Evolutionary conservation across 352 stramenopile genomes (phyloP).

Genomic region (Phytophthora europaea): DNA sequence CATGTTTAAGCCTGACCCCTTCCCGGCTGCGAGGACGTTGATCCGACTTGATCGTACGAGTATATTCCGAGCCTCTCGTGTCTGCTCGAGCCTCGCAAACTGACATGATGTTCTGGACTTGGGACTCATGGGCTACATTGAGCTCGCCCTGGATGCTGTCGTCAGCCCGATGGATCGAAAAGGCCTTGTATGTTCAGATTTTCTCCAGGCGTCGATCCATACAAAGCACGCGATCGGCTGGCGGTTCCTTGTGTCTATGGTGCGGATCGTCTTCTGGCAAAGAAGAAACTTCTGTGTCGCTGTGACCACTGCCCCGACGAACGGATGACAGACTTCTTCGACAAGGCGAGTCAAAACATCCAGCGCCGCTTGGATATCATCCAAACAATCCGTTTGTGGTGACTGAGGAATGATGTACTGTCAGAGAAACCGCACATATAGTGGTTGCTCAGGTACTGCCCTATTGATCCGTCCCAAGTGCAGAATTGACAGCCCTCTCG

Average conservation of each 20-base stretch:
- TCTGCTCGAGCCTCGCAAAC: too few species aligned
- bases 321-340: too few species aligned
- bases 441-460: neutral
- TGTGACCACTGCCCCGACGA: neutral
- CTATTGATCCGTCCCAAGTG: slow-evolving; percentile 5
- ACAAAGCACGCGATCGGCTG: slow-evolving; percentile 1
- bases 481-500: slow-evolving; percentile 14
- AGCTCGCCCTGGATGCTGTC: neutral
- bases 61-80: too few species aligned
- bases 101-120: neutral
- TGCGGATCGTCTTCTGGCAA: neutral
- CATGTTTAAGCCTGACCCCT: too few species aligned
- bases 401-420: neutral
- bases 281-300: slow-evolving; percentile 1
- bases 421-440: slow-evolving; percentile 17
- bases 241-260: neutral
- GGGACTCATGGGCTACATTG: neutral
- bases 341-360: neutral
- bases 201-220: slow-evolving; percentile 3
- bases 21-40: too few species aligned
- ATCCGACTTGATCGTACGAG: too few species aligned
- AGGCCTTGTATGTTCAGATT: neutral
- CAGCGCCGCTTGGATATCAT: neutral
- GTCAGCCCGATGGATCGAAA: neutral
- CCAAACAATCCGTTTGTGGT: neutral